Evolutionary conservation across 129 eudicot species (phyloP).

Genomic region (Sambucus nigra): DNA sequence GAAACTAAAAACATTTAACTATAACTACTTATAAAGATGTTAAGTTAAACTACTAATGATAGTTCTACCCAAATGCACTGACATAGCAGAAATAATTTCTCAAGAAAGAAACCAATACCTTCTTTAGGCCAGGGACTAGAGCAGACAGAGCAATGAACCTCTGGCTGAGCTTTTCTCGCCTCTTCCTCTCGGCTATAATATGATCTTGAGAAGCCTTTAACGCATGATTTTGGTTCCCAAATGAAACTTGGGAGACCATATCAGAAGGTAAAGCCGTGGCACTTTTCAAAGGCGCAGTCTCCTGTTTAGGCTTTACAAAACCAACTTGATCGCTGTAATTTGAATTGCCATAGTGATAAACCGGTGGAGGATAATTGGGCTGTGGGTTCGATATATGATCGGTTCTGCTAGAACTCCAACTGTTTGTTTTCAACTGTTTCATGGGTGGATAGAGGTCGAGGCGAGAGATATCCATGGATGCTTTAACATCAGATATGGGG

Average conservation of each 20-base stretch:
- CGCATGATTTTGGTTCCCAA: constrained; percentile 26
- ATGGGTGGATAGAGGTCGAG: constrained; percentile 21
- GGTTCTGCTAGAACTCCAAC: constrained; percentile 26
- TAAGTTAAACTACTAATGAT: no score
- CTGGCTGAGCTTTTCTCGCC: constrained; percentile 72
- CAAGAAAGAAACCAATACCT: constrained; percentile 26
- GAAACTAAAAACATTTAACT: no score
- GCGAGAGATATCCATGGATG: constrained; percentile 4
- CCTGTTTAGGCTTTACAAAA: constrained; percentile 47
- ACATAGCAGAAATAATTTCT: background rate
- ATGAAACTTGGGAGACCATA: constrained; percentile 20
- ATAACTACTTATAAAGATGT: no score
- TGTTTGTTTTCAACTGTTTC: constrained; percentile 39
- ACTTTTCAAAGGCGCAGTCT: constrained; percentile 31
- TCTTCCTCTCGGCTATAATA: constrained; percentile 73
- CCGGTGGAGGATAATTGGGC: constrained; percentile 5
- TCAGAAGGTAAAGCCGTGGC: constrained; percentile 22
- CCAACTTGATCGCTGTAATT: constrained; percentile 16
- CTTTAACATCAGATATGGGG: constrained; percentile 10
- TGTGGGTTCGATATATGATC: constrained; percentile 29
- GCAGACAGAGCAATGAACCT: constrained; percentile 70
- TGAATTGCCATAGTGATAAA: background rate
- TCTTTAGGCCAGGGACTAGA: constrained; percentile 67
- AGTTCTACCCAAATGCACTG: no score
- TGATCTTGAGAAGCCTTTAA: constrained; percentile 50